These are phyloP conservation scores for Periconia sp. DNA, from an alignment of 2,329 filamentous ascomycete genomes.

Conservation along the genomic window DNA sequence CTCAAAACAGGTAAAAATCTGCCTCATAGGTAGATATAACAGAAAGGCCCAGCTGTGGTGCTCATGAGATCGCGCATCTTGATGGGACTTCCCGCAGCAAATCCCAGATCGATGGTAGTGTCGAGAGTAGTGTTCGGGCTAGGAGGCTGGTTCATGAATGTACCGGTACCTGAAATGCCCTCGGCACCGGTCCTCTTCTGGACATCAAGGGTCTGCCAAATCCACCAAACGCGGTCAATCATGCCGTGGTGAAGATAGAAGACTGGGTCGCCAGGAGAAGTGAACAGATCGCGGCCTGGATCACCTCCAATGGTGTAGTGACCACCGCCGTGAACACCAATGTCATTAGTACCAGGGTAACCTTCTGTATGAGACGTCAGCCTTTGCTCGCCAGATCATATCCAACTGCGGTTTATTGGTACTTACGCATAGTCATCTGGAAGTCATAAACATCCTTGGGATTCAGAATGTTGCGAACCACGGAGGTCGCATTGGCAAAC, in stretches of 20 bases:
- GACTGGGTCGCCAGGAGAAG: conserved; percentile 19
- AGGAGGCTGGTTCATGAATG: conserved; percentile 47
- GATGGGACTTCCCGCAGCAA: conserved; percentile 22
- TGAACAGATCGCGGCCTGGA: conserved; percentile 13
- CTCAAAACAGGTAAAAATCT: background rate
- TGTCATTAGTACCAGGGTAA: conserved; percentile 20
- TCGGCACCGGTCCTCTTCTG: conserved; percentile 23
- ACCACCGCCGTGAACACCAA: conserved; percentile 33
- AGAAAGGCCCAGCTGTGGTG: conserved; percentile 36
- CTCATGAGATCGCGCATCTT: conserved; percentile 33
- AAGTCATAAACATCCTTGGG: conserved; percentile 28
- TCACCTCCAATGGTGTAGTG: conserved; percentile 23
- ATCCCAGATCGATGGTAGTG: conserved; percentile 45
- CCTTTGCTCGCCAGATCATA: background rate
- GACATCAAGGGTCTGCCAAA: conserved; percentile 48
- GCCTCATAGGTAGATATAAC: conserved; percentile 34
- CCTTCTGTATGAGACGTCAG: conserved; percentile 13
- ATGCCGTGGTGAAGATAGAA: conserved; percentile 51
- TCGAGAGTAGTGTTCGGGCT: conserved; percentile 51
- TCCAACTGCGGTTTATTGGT: background rate
- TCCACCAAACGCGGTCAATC: conserved; percentile 50
- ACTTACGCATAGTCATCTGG: conserved; percentile 28
- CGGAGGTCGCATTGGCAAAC: conserved; percentile 23
- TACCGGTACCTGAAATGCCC: conserved; percentile 48
- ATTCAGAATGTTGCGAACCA: conserved; percentile 25